phyloP scores from a whole-genome alignment of 495 filamentous ascomycete species.

The Filosporella fistucella region DNA sequence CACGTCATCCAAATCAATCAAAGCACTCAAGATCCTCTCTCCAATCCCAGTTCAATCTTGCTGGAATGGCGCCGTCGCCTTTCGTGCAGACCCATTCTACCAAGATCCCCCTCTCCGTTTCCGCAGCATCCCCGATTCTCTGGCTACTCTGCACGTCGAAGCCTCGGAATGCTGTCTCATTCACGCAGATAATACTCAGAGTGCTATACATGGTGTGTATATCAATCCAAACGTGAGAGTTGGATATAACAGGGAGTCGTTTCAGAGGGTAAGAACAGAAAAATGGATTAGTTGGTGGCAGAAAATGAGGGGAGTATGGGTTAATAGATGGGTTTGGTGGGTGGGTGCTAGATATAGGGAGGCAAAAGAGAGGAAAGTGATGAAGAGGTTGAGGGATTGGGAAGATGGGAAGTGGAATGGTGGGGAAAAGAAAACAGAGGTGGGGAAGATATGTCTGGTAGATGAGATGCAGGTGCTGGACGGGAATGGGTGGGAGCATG shows the following conservation, averaged over 20 bases:
- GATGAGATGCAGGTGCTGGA: constrained; percentile 82
- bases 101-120: constrained; percentile 34
- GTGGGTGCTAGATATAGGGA: constrained; percentile 28
- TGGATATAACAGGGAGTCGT: constrained; percentile 56
- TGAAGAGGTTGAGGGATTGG: constrained; percentile 29
- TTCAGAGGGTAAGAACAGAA: constrained; percentile 41
- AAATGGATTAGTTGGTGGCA: constrained; percentile 34
- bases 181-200: constrained; percentile 49
- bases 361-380: constrained; percentile 27
- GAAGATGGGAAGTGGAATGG: not conserved
- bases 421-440: constrained; percentile 35
- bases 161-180: constrained; percentile 81
- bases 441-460: constrained; percentile 60
- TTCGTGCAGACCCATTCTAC: constrained; percentile 51
- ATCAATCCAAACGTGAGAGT: constrained; percentile 76
- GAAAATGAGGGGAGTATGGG: constrained; percentile 46
- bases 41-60: constrained; percentile 45
- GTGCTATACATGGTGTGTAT: constrained; percentile 63
- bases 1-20: constrained; percentile 23
- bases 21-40: not conserved
- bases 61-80: constrained; percentile 73
- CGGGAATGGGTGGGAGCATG: constrained; percentile 72
- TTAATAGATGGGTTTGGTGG: constrained; percentile 53
- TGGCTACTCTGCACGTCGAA: constrained; percentile 66
- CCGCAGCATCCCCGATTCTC: constrained; percentile 63